Evolutionary conservation across 2,329 filamentous ascomycete genomes (phyloP).

Genomic region (Didymella keratinophila): DNA sequence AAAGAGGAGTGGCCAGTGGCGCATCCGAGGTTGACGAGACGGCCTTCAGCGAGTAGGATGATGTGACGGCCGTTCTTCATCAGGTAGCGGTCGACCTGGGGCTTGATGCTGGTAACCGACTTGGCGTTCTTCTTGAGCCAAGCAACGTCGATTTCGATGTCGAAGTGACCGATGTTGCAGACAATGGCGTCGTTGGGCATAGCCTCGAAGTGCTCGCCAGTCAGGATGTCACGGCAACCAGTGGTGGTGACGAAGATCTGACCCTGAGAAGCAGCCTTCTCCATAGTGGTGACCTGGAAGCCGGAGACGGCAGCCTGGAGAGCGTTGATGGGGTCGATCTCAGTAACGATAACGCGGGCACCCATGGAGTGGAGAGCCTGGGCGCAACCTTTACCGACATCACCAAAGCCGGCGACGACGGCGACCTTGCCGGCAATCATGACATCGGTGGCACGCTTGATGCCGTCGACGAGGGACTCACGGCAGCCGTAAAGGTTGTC

Average conservation of each 20-base stretch:
- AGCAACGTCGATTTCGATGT: slow-evolving; percentile 99
- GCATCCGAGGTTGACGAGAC: slow-evolving; percentile 99
- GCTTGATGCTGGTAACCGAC: slow-evolving; percentile 98
- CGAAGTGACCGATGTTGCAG: slow-evolving; percentile 99
- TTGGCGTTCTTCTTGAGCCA: slow-evolving; percentile 98
- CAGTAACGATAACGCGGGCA: slow-evolving; percentile 93
- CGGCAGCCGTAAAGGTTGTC: slow-evolving; percentile 99
- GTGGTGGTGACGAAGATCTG: slow-evolving; percentile 99
- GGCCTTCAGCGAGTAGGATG: slow-evolving; percentile 97
- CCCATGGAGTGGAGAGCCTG: slow-evolving; percentile 96
- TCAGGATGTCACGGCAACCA: slow-evolving; percentile 97
- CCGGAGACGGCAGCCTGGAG: slow-evolving; percentile 98
- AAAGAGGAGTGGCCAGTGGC: slow-evolving; percentile 99
- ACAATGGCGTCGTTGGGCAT: slow-evolving; percentile 99
- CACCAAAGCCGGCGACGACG: slow-evolving; percentile 97
- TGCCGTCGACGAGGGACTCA: slow-evolving; percentile 97
- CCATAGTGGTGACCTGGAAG: slow-evolving; percentile 97
- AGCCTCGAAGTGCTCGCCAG: slow-evolving; percentile 87
- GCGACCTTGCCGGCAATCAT: slow-evolving; percentile 99
- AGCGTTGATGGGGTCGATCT: slow-evolving; percentile 99
- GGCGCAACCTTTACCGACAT: slow-evolving; percentile 98
- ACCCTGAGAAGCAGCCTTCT: slow-evolving; percentile 85
- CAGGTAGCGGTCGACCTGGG: slow-evolving; percentile 97
- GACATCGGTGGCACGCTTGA: slow-evolving; percentile 99
- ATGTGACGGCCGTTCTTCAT: slow-evolving; percentile 95